Base-by-base conservation (phyloP, 2,329 filamentous ascomycete genomes). In the Eutypella sp. region DNA sequence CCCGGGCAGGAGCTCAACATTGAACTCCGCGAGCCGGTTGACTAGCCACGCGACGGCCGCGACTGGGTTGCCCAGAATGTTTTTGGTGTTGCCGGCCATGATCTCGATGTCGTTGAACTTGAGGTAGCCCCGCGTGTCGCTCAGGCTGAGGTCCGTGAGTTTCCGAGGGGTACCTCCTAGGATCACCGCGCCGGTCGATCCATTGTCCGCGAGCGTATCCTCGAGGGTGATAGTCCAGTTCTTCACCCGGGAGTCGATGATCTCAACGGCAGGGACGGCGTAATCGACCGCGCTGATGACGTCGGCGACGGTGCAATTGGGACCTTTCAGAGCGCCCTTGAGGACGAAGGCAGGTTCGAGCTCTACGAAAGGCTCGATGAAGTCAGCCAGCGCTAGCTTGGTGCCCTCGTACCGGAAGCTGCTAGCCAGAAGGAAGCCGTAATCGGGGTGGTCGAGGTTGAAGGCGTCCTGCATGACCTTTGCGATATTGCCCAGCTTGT, bases 391-490 rank as follows among this genome's bases (percentile, higher is more conserved):
- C 1, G 42, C 20, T 23, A 61, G 46, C 25, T 47, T 53, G 4
- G 51, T 46, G 34, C 57, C 59, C 41, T 61, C 57, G 40, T 60
- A 57, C 11, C 45, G 16, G 46, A 60, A 61, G 25, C 47, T 47
- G 19, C 55, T 60, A 18, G 51, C 53, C 3, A 60, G 45, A 7
- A 59, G 47, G 48, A 57, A 60, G 29, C 58, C 57, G 20, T 61
- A 59, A 40, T 60, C 58, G 6, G 59, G 59, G 22, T 57, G 54
- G 39, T 58, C 58, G 8, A 61, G 50, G 3, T 57, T 56, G 38
- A 60, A 60, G 10, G 58, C 58, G 18, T 53, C 56, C 40, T 60
- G 58, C 57, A 60, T 61, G 23, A 60, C 59, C 44, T 60, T 60
- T n/a, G 55, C 58, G 41, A 61, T 59, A 44, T 61, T 60, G 37